phyloP scores from a whole-genome alignment of 306 rosid genomes.

The Cyclanthera cordifolia region DNA sequence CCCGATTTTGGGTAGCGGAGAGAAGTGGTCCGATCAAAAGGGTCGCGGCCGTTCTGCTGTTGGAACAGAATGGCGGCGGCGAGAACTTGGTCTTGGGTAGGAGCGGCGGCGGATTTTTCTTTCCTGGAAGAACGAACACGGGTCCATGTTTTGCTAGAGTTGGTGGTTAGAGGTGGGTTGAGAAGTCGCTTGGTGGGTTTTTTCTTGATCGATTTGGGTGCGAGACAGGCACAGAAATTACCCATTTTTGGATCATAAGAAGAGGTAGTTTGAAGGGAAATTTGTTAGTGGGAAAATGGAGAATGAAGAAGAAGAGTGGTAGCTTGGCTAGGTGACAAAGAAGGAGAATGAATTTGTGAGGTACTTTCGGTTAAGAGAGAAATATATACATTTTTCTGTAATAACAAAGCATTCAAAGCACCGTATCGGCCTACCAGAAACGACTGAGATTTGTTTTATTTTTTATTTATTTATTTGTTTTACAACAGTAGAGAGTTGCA shows the following conservation, averaged over 20 bases:
- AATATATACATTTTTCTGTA: neutral
- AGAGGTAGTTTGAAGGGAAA: neutral
- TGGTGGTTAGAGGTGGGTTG: slow-evolving; percentile 27
- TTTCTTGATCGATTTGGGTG: slow-evolving; percentile 25
- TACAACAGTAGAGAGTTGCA: no score
- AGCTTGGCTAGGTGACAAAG: neutral
- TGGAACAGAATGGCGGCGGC: slow-evolving; percentile 76
- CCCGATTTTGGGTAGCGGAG: slow-evolving; percentile 53
- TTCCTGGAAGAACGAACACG: slow-evolving; percentile 42
- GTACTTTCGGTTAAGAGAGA: neutral
- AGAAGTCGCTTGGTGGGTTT: slow-evolving; percentile 43
- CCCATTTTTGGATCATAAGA: slow-evolving; percentile 64
- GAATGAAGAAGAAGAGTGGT: neutral
- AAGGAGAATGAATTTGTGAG: neutral
- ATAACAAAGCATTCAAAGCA: neutral
- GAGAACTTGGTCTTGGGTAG: slow-evolving; percentile 60
- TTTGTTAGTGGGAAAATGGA: neutral
- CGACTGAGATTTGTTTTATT: no score
- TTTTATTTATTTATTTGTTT: no score
- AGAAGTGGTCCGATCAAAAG: slow-evolving; percentile 75
- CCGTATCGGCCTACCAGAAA: neutral
- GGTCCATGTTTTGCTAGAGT: slow-evolving; percentile 40
- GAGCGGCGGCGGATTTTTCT: slow-evolving; percentile 44
- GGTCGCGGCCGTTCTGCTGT: slow-evolving; percentile 36
- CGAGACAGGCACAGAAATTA: slow-evolving; percentile 55